Base-by-base conservation (phyloP, 257 asterid species). In the Solanum piurae region DNA sequence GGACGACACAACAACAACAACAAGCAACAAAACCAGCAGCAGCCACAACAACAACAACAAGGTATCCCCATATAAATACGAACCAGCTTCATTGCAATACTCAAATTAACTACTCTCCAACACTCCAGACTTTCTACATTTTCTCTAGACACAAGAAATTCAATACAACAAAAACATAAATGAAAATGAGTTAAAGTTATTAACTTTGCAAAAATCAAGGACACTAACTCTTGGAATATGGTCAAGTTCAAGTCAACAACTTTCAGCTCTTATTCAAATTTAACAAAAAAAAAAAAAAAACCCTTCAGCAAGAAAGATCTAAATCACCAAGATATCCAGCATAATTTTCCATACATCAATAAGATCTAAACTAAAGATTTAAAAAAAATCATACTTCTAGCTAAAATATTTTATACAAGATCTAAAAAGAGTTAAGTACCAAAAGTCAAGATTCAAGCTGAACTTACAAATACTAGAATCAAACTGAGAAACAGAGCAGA, bases 221-320 rank as follows among this genome's bases (percentile, higher is more conserved):
- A n/a, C 73, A 49, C 84, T 86, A 18, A 73, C 29, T 46, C 68
- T 18, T 86, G 74, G 27, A 34, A 73, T 60, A 73, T 52, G 55
- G 69, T 49, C 88, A 86, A 86, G 33, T 77, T 16, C 72, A 86
- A 86, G 88, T 86, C 84, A 86, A 73, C 80, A 77, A 86, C 23
- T 86, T 73, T 49, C 84, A 86, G 7, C 83, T 73, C 58, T 33
- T 46, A 34, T 14, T 86, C 88, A 86, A 82, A 86, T 72, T 33
- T 38, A 86, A 86, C 55, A 31, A 3, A 71, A 69, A 49, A 49
- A 34, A 12, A 71, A 69, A 34, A 12, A 62, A 64, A 84, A 9
- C 7, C 34, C 16, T 37, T 86, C n/a, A 27, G 38, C 14, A 31
- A 71, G n/a, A 21, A 27, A 86, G 64, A 49, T 74, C 88, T 23